Evolutionary conservation across 768 basidiomycete genomes (phyloP).

Genomic region (Chalciporus piperatus): DNA sequence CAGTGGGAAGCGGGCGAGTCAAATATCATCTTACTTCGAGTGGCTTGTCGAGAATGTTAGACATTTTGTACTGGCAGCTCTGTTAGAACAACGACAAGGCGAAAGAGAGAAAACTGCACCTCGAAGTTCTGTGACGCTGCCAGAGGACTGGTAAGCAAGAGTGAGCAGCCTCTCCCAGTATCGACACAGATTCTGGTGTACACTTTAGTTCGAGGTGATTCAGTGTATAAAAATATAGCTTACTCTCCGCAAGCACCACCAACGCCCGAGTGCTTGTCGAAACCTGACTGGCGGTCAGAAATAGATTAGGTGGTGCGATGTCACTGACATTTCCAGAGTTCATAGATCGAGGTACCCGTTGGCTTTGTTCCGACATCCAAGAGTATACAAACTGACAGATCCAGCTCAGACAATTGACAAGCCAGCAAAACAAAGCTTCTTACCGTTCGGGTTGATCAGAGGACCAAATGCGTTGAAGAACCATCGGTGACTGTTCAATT

Average conservation of each 20-base stretch:
- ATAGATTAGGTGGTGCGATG: not conserved
- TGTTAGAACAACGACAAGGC: not conserved
- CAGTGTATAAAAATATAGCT: conserved; percentile 14
- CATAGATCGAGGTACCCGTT: conserved; percentile 90
- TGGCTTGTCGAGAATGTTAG: conserved; percentile 94
- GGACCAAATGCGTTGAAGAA: conserved; percentile 97
- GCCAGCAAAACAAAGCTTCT: conserved; percentile 2
- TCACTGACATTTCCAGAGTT: conserved; percentile 84
- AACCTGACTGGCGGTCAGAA: conserved; percentile 37
- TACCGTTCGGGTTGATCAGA: conserved; percentile 79
- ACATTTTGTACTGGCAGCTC: conserved; percentile 77
- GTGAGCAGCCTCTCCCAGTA: conserved; percentile 66
- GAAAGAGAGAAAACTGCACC: conserved; percentile 32
- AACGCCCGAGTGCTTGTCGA: conserved; percentile 80
- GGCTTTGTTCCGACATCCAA: conserved; percentile 97
- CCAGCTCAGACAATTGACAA: not conserved
- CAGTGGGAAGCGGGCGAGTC: not conserved
- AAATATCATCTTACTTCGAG: conserved; percentile 63
- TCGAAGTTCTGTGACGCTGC: conserved; percentile 97
- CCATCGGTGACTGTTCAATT: conserved; percentile 94
- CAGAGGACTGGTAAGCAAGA: conserved; percentile 70
- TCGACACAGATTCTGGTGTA: conserved; percentile 72
- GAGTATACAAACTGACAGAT: conserved; percentile 69
- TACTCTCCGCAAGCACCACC: conserved; percentile 97
- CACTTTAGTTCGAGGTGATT: not conserved